phyloP scores from a whole-genome alignment of 495 filamentous ascomycete genomes.

The Durotheca rogersii region DNA sequence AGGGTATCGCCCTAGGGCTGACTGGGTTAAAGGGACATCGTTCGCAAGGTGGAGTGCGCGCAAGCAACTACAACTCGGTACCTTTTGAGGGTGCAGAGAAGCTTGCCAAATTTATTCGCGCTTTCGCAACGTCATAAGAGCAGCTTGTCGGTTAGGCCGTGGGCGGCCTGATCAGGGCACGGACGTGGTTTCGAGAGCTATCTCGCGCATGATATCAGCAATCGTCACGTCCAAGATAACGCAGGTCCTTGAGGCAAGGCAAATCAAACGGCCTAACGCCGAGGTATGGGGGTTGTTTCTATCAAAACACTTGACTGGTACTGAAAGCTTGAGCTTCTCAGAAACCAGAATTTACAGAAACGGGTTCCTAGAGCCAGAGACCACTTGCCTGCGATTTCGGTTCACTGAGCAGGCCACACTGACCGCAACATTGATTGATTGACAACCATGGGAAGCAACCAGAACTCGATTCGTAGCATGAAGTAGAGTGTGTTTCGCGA shows the following conservation, averaged over 20 bases:
- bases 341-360: neutral
- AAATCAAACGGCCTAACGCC: neutral
- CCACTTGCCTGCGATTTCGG: neutral
- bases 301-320: neutral
- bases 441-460: too few relatives aligned
- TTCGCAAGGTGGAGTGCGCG: constrained; percentile 63
- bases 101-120: constrained; percentile 51
- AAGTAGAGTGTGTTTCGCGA: too few relatives aligned
- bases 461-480: too few relatives aligned
- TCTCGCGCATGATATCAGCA: neutral
- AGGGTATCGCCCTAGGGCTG: constrained; percentile 58
- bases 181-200: neutral
- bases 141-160: neutral
- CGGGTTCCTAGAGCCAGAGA: neutral
- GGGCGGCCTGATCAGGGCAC: neutral
- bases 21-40: constrained; percentile 72
- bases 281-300: neutral
- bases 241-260: neutral
- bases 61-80: constrained; percentile 60
- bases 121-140: constrained; percentile 43
- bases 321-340: neutral
- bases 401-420: too few relatives aligned
- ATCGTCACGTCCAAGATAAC: neutral
- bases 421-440: too few relatives aligned
- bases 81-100: constrained; percentile 51